These are phyloP conservation scores for Sclerotinia borealis DNA, from an alignment of 2,329 filamentous ascomycete genomes.

Conservation along the genomic window DNA sequence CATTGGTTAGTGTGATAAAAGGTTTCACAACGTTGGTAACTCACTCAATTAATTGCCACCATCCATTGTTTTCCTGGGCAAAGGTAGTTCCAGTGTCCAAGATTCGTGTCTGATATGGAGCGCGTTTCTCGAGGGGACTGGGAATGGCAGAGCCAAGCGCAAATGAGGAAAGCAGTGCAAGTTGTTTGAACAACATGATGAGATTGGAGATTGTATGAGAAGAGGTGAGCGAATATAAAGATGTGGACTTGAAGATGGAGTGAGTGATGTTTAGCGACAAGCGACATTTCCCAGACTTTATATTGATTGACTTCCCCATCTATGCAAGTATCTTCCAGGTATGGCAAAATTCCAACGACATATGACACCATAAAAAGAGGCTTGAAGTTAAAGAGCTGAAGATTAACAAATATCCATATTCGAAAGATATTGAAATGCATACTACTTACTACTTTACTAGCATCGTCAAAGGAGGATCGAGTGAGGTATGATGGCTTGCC, in stretches of 20 bases:
- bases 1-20: not conserved
- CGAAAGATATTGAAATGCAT: not conserved
- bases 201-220: not conserved
- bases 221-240: not conserved
- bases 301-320: not conserved
- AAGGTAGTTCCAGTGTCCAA: slow-evolving; percentile 7
- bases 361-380: not conserved
- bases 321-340: not conserved
- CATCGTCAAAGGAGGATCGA: not conserved
- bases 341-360: not conserved
- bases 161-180: not conserved
- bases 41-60: slow-evolving; percentile 14
- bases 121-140: not conserved
- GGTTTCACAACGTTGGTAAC: not conserved
- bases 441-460: not conserved
- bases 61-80: slow-evolving; percentile 9
- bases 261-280: not conserved
- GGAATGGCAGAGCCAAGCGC: not conserved
- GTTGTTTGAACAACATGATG: not conserved
- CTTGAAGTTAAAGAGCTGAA: not conserved
- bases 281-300: not conserved
- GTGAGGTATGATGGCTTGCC: not conserved
- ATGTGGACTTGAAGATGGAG: not conserved
- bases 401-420: not conserved
- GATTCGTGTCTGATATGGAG: slow-evolving; percentile 7